Base-by-base conservation (phyloP, 441 rosid genomes). In the Biscutella laevigata region DNA sequence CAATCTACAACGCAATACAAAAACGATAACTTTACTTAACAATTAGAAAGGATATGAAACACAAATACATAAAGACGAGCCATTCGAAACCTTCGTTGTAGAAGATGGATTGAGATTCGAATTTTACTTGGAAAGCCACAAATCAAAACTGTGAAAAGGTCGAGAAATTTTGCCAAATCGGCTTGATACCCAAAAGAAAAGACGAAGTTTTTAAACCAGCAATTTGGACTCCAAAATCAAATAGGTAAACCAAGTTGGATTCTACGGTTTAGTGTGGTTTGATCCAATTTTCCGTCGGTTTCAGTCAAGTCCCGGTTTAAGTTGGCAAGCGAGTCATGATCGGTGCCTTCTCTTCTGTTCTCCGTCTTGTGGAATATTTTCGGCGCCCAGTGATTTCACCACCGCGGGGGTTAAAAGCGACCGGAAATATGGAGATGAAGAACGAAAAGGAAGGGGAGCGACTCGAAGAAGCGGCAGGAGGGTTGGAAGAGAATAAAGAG, bases 401-500 rank as follows among this genome's bases (percentile, higher is more conserved):
- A 61, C 53, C 32, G 39, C 32, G 39, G 57, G 60, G 30, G 57
- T 30, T 57, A 34, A 41, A 6, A 15, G 12, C 21, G 22, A 34
- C 16, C 48, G 64, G 19, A 1, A 51, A 6, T 6, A 67, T 55
- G 63, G 63, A 67, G 45, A 30, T 28, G 37, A 9, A 17, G 16
- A 44, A 14, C 12, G 41, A 25, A n/a, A 46, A 16, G 32, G 61
- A 43, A 30, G 36, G 11, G 11, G 56, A 47, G 38, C 12, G 53
- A 24, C 32, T 1, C n/a, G 57, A 27, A 27, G 71, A 32, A 11
- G 20, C n/a, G 55, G 35, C 26, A 48, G 57, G 19, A 48, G 59
- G 80, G 63, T 70, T 70, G 57, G 83, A 72, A 62, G 77, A 74
- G 71, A 48, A 65, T 60, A 72, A 69, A 66, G 71, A 70, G 71